These are phyloP conservation scores for Lentinula lateritia DNA, from an alignment of 768 basidiomycete genomes.

Conservation along the genomic window DNA sequence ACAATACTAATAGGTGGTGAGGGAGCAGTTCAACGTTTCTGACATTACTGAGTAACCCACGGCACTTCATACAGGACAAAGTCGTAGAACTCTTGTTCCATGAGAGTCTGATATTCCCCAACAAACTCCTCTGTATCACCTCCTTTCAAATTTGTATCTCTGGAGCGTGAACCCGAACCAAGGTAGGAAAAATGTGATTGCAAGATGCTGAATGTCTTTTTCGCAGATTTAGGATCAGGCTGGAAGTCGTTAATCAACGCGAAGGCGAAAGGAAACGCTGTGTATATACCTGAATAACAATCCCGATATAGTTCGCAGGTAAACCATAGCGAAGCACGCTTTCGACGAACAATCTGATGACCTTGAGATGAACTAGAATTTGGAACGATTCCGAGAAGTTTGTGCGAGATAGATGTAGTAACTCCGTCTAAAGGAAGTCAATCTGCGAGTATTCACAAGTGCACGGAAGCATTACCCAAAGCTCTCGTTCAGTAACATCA, in stretches of 20 bases:
- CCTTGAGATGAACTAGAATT: slow-evolving; percentile 88
- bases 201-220: slow-evolving; percentile 71
- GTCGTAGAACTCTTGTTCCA: slow-evolving; percentile 96
- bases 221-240: slow-evolving; percentile 83
- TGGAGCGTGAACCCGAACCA: slow-evolving; percentile 63
- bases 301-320: slow-evolving; percentile 83
- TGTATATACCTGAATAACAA: slow-evolving; percentile 59
- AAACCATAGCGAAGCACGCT: slow-evolving; percentile 94
- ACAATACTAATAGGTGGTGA: too few relatives aligned
- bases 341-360: slow-evolving; percentile 88
- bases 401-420: slow-evolving; percentile 83
- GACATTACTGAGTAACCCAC: slow-evolving; percentile 64
- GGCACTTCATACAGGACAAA: slow-evolving; percentile 94
- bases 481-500: slow-evolving; percentile 86
- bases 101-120: slow-evolving; percentile 87
- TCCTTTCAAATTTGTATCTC: slow-evolving; percentile 39
- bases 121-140: slow-evolving; percentile 60
- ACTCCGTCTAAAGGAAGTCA: slow-evolving; percentile 64
- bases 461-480: slow-evolving; percentile 64
- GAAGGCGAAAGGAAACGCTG: not conserved
- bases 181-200: slow-evolving; percentile 81
- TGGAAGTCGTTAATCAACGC: slow-evolving; percentile 21
- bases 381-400: slow-evolving; percentile 98
- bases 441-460: not conserved
- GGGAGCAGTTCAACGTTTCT: not conserved